Evolutionary conservation across 176 grass and related monocot species (phyloP).

Genomic region (Musa acuminata): DNA sequence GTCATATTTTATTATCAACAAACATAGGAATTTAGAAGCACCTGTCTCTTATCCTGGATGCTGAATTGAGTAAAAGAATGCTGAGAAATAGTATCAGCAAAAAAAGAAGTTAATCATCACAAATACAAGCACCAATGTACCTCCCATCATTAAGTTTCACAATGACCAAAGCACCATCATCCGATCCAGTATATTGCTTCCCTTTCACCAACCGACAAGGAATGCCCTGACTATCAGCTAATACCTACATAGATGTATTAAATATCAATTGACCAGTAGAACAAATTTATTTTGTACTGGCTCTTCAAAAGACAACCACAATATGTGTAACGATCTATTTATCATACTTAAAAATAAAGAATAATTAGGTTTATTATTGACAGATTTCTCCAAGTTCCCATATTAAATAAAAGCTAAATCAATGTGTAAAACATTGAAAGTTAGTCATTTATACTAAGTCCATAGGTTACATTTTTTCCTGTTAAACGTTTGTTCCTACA

Average conservation of each 20-base stretch:
- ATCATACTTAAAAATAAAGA: background rate
- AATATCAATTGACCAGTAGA: background rate
- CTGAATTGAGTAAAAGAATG: background rate
- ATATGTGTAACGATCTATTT: background rate
- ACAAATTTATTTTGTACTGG: background rate
- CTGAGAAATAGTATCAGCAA: background rate
- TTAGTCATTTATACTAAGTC: background rate
- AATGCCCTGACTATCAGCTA: constrained; percentile 69
- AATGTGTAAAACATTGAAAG: background rate
- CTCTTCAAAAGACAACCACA: background rate
- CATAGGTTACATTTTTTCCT: background rate
- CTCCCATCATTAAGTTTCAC: constrained; percentile 84
- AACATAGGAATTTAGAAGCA: background rate
- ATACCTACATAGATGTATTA: constrained; percentile 45
- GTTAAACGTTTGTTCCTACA: too few relatives aligned
- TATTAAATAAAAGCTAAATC: background rate
- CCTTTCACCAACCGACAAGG: constrained; percentile 91
- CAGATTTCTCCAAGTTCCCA: background rate
- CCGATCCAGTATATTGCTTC: constrained; percentile 85
- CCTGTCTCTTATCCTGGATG: background rate
- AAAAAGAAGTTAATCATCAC: background rate
- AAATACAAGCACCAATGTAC: constrained; percentile 20
- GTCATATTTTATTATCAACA: background rate
- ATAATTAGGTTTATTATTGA: background rate
- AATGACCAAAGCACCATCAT: constrained; percentile 85